Evolutionary conservation across 75 land plant species (phyloP).

Genomic region (Adiantum capillusveneris): DNA sequence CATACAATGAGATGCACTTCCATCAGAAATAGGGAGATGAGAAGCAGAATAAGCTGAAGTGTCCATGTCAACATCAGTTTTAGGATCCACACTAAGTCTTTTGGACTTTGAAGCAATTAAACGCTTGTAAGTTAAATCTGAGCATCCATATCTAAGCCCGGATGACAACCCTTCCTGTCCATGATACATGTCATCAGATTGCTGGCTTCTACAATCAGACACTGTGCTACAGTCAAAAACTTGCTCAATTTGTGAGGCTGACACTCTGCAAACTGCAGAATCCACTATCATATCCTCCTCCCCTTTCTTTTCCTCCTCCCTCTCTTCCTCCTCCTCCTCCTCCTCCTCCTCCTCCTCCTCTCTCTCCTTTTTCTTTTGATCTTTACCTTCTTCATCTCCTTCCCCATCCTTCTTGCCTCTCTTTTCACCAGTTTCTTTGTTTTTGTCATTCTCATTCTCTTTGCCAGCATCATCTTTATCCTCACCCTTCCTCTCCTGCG

Average conservation of each 20-base stretch:
- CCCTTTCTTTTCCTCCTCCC: neutral
- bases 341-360: neutral
- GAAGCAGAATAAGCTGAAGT: too few relatives aligned
- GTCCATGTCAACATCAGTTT: neutral
- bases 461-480: neutral
- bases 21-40: too few relatives aligned
- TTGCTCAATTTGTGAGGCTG: neutral
- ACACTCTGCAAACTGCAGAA: neutral
- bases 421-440: neutral
- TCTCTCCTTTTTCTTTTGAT: neutral
- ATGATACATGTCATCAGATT: neutral
- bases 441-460: neutral
- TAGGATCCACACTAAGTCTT: neutral
- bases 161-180: neutral
- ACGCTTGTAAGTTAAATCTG: neutral
- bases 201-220: neutral
- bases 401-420: neutral
- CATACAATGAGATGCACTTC: too few relatives aligned
- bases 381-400: conserved; percentile 4
- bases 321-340: conserved; percentile 1
- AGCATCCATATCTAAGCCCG: neutral
- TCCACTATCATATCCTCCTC: neutral
- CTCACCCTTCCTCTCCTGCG: neutral
- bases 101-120: neutral
- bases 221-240: too few relatives aligned